A percentile compares a stretch with the other conserved stretches of the same genome.
phyloP scores from a whole-genome alignment of 257 asterid genomes.

The Petunia axillaris region DNA sequence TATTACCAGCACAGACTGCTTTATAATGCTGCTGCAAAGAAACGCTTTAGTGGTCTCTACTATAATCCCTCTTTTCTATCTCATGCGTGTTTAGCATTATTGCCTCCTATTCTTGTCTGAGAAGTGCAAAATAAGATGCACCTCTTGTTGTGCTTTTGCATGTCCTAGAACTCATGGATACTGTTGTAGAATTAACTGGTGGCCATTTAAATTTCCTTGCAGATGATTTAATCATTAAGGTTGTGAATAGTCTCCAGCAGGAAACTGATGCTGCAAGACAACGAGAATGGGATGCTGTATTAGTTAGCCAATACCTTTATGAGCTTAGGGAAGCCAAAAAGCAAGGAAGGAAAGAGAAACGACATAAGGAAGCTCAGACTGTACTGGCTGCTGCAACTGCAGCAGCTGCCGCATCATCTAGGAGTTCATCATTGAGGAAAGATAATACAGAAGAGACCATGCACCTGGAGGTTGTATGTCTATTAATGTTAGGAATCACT shows the following conservation, averaged over 20 bases:
- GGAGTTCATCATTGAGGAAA: conserved; percentile 81
- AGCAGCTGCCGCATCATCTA: conserved; percentile 96
- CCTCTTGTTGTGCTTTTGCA: neutral
- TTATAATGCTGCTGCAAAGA: conserved; percentile 54
- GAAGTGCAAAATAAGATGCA: neutral
- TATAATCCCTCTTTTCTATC: conserved; percentile 27
- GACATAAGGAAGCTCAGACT: conserved; percentile 96
- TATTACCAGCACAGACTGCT: conserved; percentile 75
- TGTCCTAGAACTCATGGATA: conserved; percentile 1
- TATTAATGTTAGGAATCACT: conserved; percentile 20
- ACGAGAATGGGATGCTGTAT: conserved; percentile 82
- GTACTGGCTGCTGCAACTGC: conserved; percentile 99
- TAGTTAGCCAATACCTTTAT: conserved; percentile 73
- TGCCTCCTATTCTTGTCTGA: conserved; percentile 17
- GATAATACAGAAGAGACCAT: conserved; percentile 72
- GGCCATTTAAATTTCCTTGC: conserved; percentile 33
- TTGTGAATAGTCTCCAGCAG: conserved; percentile 65
- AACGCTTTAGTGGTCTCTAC: conserved; percentile 63
- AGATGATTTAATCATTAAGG: conserved; percentile 78
- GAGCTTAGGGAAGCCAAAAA: conserved; percentile 89
- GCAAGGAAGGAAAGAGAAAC: conserved; percentile 92
- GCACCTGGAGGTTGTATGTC: conserved; percentile 57
- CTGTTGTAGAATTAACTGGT: conserved; percentile 28
- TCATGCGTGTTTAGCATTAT: neutral
- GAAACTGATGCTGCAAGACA: conserved; percentile 70